These are phyloP conservation scores for Chytriomyces confervae DNA, from an alignment of 192 early-diverging fungal species.

Conservation along the genomic window DNA sequence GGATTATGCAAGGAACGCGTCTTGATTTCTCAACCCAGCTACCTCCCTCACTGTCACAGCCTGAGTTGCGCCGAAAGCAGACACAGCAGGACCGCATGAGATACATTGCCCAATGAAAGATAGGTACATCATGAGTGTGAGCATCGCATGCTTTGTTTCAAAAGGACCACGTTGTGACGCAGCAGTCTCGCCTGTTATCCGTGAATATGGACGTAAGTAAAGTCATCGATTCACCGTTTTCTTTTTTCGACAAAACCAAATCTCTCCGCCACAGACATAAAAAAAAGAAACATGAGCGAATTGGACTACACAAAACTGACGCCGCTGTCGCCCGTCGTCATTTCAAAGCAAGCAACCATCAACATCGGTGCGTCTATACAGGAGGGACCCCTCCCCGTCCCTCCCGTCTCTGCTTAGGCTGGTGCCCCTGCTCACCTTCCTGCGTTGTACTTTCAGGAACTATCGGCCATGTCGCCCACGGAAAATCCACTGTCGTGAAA, in stretches of 20 bases:
- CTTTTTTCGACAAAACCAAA: background rate
- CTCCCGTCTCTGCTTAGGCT: background rate
- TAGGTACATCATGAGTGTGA: background rate
- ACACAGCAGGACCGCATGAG: background rate
- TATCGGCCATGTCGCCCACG: slow-evolving; percentile 99
- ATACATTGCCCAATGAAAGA: background rate
- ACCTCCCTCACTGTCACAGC: no score
- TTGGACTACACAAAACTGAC: slow-evolving; percentile 62
- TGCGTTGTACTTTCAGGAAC: slow-evolving; percentile 65
- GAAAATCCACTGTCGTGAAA: slow-evolving; percentile 99
- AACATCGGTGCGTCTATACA: slow-evolving; percentile 82
- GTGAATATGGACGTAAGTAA: background rate
- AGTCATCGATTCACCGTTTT: background rate
- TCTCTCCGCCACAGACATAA: background rate
- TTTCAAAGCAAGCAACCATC: slow-evolving; percentile 97
- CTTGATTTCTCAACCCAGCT: no score
- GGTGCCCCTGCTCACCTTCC: background rate
- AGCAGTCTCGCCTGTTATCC: background rate
- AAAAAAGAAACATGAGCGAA: slow-evolving; percentile 2
- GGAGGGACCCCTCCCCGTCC: background rate
- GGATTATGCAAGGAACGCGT: no score
- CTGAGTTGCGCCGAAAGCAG: no score
- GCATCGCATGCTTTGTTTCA: background rate
- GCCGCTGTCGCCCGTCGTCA: slow-evolving; percentile 92
- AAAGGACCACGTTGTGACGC: background rate